phyloP scores from a whole-genome alignment of 1,284 basidiomycete species.

The Ceratobasidium sp. region DNA sequence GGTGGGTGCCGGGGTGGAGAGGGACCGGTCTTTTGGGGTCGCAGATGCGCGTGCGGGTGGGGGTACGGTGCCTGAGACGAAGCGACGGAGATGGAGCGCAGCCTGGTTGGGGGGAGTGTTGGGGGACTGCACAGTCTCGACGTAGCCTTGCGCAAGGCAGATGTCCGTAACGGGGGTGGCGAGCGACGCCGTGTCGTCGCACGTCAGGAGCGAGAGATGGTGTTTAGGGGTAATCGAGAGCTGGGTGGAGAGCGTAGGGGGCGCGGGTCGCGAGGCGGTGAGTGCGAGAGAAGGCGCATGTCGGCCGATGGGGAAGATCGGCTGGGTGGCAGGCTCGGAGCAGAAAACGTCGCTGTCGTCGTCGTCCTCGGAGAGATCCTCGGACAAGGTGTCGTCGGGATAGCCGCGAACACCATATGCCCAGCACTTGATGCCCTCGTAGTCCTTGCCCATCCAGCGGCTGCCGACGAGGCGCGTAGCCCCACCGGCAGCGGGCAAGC shows the following conservation, averaged over 20 bases:
- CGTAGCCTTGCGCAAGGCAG: conserved; percentile 33
- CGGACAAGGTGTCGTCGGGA: conserved; percentile 29
- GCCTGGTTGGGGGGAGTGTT: conserved; percentile 9
- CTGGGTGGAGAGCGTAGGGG: conserved; percentile 20
- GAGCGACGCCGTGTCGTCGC: conserved; percentile 38
- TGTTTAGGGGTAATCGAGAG: conserved; percentile 31
- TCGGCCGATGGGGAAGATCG: conserved; percentile 30
- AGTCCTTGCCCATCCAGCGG: conserved; percentile 41
- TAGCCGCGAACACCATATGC: conserved; percentile 33
- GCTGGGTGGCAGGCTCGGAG: background rate
- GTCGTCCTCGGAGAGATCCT: conserved; percentile 23
- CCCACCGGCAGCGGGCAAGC: conserved; percentile 25
- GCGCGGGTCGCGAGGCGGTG: conserved; percentile 20
- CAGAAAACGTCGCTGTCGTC: conserved; percentile 16
- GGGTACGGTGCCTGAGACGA: background rate
- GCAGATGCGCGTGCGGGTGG: background rate
- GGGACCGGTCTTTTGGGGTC: conserved; percentile 19
- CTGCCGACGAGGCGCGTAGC: conserved; percentile 36
- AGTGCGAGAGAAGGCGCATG: background rate
- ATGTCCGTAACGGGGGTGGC: conserved; percentile 35
- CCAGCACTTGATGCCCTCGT: conserved; percentile 41
- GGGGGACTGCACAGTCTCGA: conserved; percentile 21
- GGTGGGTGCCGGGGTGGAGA: conserved; percentile 1
- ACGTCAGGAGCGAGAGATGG: conserved; percentile 30
- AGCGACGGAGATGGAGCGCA: conserved; percentile 29